Evolutionary conservation across 192 early-diverging fungal species (phyloP), one percentile per base, ranked within the genome.

Genomic region (Backusella parvicylindrica): DNA sequence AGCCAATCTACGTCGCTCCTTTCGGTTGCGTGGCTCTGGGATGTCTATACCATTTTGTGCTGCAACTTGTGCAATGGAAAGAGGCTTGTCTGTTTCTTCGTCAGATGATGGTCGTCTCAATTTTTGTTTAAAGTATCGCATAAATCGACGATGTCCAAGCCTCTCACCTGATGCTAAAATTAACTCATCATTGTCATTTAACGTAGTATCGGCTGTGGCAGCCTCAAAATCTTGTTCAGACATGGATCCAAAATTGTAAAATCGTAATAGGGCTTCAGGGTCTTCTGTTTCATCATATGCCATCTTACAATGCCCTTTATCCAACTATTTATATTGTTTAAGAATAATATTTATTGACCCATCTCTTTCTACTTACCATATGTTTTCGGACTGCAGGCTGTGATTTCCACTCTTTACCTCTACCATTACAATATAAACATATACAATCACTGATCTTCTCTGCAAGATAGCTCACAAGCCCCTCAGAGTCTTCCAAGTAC

Each of bases 281-380:
- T 99, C 96, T 11, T 91, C 91, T 37, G 93, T 94, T 63, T 92
- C 91, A 75, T 98, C 96, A 78, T 99, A 98, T 21, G 91, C 90
- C 71, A 99, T 94, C 84, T 96, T 98, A 82, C 93, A 95, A 82
- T 99, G 98, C 15, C 96, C 95, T 86, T 97, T 97, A 82, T 94
- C 93, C 30, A 87, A 76, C 90, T 92, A 80, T 15, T 41, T 12
- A 30, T 16, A 4, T 38, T n/a, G 3, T 38, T 5, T n/a, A 36
- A 66, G 0, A n/a, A n/a, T 3, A 2, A 2, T 66, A 15, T 35
- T 16, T 32, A n/a, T n/a, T n/a, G n/a, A n/a, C n/a, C n/a, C n/a
- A n/a, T n/a, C n/a, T n/a, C n/a, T n/a, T n/a, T 6, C 0, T 1
- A 18, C 78, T 77, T 69, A 86, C 81, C 97, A 99, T 99, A 75